These are phyloP conservation scores for Lachnellula occidentalis DNA, from an alignment of 2,329 filamentous ascomycete species.

Conservation along the genomic window DNA sequence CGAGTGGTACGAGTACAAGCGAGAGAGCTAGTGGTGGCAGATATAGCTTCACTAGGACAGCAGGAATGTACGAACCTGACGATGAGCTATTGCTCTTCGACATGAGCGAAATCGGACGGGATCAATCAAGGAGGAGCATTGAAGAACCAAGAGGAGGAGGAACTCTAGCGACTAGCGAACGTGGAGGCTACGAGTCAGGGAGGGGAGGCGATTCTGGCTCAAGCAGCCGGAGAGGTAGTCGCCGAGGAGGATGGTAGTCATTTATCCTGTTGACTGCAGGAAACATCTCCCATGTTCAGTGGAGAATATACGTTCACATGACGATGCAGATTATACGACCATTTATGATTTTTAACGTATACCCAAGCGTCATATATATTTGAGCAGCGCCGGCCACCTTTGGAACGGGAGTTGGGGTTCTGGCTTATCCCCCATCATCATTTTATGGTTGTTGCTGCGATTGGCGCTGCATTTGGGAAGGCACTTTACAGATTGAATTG, in stretches of 20 bases:
- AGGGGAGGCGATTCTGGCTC: slow-evolving; percentile 27
- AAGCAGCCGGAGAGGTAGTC: slow-evolving; percentile 27
- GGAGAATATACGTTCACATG: slow-evolving; percentile 19
- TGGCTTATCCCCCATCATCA: background rate
- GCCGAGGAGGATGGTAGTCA: slow-evolving; percentile 23
- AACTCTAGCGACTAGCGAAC: slow-evolving; percentile 15
- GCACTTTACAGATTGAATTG: slow-evolving; percentile 23
- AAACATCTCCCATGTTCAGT: background rate
- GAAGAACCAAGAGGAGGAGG: slow-evolving; percentile 42
- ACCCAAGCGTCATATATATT: slow-evolving; percentile 12
- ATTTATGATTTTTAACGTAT: slow-evolving; percentile 21
- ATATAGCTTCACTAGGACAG: slow-evolving; percentile 40
- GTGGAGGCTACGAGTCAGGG: slow-evolving; percentile 19
- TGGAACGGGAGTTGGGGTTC: slow-evolving; percentile 12
- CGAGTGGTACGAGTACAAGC: slow-evolving; percentile 30
- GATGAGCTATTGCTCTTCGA: slow-evolving; percentile 69
- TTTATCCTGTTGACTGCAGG: background rate
- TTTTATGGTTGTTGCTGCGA: slow-evolving; percentile 7
- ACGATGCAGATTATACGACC: slow-evolving; percentile 20
- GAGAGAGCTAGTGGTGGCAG: slow-evolving; percentile 34
- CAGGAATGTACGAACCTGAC: slow-evolving; percentile 46
- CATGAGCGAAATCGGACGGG: slow-evolving; percentile 63
- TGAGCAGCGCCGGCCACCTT: slow-evolving; percentile 6
- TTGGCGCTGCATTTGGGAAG: slow-evolving; percentile 1
- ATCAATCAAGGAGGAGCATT: slow-evolving; percentile 48